Percentiles rank a stretch among this genome's conserved stretches.
Evolutionary conservation across 2,329 filamentous ascomycete species (phyloP).

Genomic region (Trichoderma guizhouense): DNA sequence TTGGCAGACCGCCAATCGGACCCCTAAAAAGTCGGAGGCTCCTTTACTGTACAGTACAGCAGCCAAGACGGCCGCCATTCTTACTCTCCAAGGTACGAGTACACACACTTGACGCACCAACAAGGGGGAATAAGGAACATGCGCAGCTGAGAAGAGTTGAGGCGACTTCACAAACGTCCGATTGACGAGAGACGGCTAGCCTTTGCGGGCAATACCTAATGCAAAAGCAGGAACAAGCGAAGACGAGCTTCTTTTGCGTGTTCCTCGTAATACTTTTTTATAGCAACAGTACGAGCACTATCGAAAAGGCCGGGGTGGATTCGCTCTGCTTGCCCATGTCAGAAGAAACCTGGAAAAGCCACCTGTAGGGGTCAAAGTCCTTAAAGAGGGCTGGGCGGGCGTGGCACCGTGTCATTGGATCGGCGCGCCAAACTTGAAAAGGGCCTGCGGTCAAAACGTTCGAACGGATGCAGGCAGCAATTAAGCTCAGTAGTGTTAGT

Average conservation of each 20-base stretch:
- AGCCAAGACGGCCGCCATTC: not conserved
- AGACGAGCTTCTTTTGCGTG: not conserved
- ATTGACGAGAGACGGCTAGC: not conserved
- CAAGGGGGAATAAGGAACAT: not conserved
- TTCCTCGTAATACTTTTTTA: not conserved
- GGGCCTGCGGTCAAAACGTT: not conserved
- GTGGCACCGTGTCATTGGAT: slow-evolving; percentile 17
- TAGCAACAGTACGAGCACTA: not conserved
- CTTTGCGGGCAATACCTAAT: not conserved
- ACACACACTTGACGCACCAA: not conserved
- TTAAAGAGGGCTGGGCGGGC: not conserved
- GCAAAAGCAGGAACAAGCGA: not conserved
- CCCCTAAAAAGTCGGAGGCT: not conserved
- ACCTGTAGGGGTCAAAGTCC: not conserved
- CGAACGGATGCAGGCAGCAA: not conserved
- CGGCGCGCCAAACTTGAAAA: not conserved
- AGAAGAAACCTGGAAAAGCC: not conserved
- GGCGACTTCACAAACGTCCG: not conserved
- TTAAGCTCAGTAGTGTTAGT: not conserved
- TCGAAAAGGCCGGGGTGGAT: not conserved
- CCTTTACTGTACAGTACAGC: not conserved
- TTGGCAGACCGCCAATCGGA: slow-evolving; percentile 9
- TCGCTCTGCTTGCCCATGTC: not conserved
- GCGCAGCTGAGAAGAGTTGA: not conserved
- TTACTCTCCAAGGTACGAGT: not conserved